phyloP scores from a whole-genome alignment of 2,329 filamentous ascomycete genomes.

The Xylaria digitata region DNA sequence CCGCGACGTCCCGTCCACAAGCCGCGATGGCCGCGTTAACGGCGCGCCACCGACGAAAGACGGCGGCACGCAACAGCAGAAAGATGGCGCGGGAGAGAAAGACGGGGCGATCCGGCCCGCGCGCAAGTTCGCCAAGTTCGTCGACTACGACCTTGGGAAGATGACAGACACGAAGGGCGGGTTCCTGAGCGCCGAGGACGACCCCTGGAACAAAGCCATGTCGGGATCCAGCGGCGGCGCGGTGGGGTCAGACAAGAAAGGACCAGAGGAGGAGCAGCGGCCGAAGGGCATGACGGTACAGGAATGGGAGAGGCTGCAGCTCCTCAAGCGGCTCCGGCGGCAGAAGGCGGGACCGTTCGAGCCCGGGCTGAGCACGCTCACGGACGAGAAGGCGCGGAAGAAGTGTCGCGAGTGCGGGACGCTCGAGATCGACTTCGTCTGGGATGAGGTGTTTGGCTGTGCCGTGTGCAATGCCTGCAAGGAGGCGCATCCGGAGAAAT shows the following conservation, averaged over 20 bases:
- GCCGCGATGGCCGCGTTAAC: conserved; percentile 73
- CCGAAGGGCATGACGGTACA: conserved; percentile 88
- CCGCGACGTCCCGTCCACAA: conserved; percentile 62
- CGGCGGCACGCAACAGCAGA: conserved; percentile 33
- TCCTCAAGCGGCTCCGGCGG: conserved; percentile 77
- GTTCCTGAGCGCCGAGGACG: conserved; percentile 90
- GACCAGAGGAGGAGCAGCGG: conserved; percentile 62
- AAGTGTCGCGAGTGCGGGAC: conserved; percentile 85
- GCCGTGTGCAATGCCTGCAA: conserved; percentile 86
- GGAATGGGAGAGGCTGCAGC: conserved; percentile 89
- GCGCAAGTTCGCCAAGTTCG: conserved; percentile 90
- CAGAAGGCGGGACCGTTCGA: conserved; percentile 87
- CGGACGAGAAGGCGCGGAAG: conserved; percentile 71
- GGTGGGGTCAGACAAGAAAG: conserved; percentile 44
- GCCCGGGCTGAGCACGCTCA: conserved; percentile 82
- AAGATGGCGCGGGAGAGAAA: conserved; percentile 41
- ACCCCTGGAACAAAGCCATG: conserved; percentile 86
- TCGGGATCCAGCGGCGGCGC: conserved; percentile 58
- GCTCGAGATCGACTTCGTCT: conserved; percentile 93
- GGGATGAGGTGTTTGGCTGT: conserved; percentile 84
- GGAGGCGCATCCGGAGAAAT: conserved; percentile 89
- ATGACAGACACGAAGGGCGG: conserved; percentile 99
- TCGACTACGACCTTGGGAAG: conserved; percentile 97
- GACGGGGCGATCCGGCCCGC: conserved; percentile 73
- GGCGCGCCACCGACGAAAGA: conserved; percentile 49